These are phyloP conservation scores for Carex sylvatica DNA, from an alignment of 202 grass and related monocot species.

Conservation along the genomic window DNA sequence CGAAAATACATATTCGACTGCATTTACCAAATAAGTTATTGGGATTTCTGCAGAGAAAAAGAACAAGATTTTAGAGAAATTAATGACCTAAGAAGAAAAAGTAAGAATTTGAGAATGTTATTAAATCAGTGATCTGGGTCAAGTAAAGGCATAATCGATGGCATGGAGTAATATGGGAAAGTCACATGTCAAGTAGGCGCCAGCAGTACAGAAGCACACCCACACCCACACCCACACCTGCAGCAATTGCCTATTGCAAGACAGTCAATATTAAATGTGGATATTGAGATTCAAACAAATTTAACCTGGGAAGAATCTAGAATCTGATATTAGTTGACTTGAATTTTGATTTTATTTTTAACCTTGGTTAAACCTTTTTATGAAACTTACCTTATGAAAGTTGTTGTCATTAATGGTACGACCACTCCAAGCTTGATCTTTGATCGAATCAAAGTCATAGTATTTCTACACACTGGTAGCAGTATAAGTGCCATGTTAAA, in stretches of 20 bases:
- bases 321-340: not conserved
- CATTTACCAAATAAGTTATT: too few relatives aligned
- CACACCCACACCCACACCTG: constrained; percentile 68
- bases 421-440: constrained; percentile 72
- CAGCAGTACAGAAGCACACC: constrained; percentile 61
- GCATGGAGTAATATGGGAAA: constrained; percentile 67
- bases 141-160: constrained; percentile 26
- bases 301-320: constrained; percentile 2
- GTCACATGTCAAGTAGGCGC: constrained; percentile 68
- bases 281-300: constrained; percentile 8
- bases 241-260: constrained; percentile 61
- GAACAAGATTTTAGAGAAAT: too few relatives aligned
- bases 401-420: constrained; percentile 93
- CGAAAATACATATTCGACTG: not conserved
- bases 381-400: constrained; percentile 68
- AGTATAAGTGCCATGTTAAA: constrained; percentile 95
- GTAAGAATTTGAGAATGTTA: too few relatives aligned
- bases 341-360: constrained; percentile 17
- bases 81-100: too few relatives aligned
- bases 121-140: too few relatives aligned
- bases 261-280: not conserved
- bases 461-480: constrained; percentile 85
- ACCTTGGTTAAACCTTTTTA: not conserved
- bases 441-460: constrained; percentile 79
- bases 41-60: too few relatives aligned